Evolutionary conservation across 139 green algal species (phyloP).

Genomic region (Edaphochlamys debaryana): DNA sequence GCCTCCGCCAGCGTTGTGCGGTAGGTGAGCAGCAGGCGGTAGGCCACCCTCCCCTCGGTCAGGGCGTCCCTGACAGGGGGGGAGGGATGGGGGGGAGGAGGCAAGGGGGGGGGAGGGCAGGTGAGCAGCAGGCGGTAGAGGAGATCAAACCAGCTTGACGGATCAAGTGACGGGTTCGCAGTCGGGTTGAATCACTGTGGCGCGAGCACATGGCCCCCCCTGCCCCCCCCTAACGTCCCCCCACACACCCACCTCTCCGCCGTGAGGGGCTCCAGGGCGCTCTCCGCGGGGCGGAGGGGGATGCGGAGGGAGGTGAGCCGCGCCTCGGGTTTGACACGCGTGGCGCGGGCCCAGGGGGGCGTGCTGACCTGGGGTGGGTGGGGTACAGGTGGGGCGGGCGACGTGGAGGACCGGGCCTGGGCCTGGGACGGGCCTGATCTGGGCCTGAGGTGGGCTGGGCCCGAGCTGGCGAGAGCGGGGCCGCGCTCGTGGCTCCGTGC

Average conservation of each 20-base stretch:
- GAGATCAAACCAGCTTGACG: too few species aligned
- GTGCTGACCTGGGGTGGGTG: slow-evolving; percentile 49
- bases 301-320: slow-evolving; percentile 71
- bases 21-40: slow-evolving; percentile 87
- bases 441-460: background rate
- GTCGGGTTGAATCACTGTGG: too few species aligned
- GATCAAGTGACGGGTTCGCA: too few species aligned
- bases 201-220: background rate
- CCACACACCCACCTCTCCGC: background rate
- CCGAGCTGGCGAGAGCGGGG: too few species aligned
- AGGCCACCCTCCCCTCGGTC: slow-evolving; percentile 68
- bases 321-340: slow-evolving; percentile 70
- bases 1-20: slow-evolving; percentile 79
- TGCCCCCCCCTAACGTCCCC: background rate
- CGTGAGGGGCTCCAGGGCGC: slow-evolving; percentile 40
- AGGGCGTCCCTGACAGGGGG: slow-evolving; percentile 72
- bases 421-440: background rate
- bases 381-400: background rate
- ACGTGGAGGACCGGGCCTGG: background rate
- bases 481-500: too few species aligned
- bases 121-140: background rate
- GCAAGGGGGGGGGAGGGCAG: too few species aligned
- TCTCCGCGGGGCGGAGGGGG: slow-evolving; percentile 65
- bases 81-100: background rate
- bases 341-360: slow-evolving; percentile 61